Base-by-base conservation (phyloP, 192 early-diverging fungal species). In the Podila epigama region DNA sequence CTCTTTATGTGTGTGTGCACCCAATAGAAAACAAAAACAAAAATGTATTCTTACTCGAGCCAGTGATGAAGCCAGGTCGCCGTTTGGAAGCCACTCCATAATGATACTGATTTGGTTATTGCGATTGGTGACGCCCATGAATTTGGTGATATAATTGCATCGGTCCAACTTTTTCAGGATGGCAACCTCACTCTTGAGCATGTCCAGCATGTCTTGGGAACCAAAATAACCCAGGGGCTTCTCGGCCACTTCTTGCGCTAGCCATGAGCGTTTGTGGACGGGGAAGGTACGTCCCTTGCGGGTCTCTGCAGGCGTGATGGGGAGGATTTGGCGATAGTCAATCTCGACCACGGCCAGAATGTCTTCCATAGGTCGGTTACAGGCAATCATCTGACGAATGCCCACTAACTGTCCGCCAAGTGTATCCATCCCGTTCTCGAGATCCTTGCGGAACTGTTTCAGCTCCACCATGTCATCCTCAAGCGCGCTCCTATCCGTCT, bases 331-430 rank as follows among this genome's bases (percentile, higher is more conserved):
- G 13, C 51, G 39, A 53, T 68, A 77, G 34, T 77, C 73, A 44
- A 77, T 63, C 66, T 77, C 73, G 9, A 77, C 73, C 25, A 36
- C 10, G 22, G 73, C 63, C 25, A 77, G 53, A 25, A 77, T 77
- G 35, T 77, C 73, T 31, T 77, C 73, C 66, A 68, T 68, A 37
- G 73, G 73, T 39, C 54, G 33, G 40, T 77, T 77, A 20, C 54
- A 63, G n/a, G 73, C 73, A 20, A 77, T 68, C 73, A 77, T 77
- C 50, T 77, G 73, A 16, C 73, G 73, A 51, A 77, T 77, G 12
- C 73, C 73, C 37, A 77, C 66, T 3, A 77, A 61, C 40, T 77
- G 73, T 7, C 73, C 73, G 11, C 73, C 73, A 25, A 77, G 61
- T 25, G 59, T 59, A 20, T 77, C 73, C 11, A 77, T 42, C 22